phyloP scores from a whole-genome alignment of 495 filamentous ascomycete species.

The Rusavskia elegans region DNA sequence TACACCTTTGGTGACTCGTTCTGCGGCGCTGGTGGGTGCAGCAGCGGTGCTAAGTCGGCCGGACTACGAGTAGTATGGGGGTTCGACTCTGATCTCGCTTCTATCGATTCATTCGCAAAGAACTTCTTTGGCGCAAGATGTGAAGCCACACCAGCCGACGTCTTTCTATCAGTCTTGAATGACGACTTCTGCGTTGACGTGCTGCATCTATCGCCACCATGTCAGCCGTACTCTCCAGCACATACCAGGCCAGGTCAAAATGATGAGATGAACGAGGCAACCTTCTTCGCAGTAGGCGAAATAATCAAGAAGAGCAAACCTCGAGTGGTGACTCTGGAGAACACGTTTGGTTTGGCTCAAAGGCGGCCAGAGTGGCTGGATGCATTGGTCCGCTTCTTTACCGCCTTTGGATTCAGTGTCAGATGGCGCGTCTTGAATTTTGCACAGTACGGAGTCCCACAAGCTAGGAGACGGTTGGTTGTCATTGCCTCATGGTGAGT shows the following conservation, averaged over 20 bases:
- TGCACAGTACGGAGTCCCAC: conserved; percentile 44
- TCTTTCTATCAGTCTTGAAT: conserved; percentile 26
- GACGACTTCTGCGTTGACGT: conserved; percentile 41
- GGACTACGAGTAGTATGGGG: conserved; percentile 44
- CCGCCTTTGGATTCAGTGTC: conserved; percentile 52
- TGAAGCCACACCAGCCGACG: conserved; percentile 27
- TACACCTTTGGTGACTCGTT: conserved; percentile 61
- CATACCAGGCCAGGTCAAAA: conserved; percentile 48
- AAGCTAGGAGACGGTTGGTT: conserved; percentile 48
- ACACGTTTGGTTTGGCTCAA: conserved; percentile 53
- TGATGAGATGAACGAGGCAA: conserved; percentile 60
- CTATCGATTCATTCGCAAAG: conserved; percentile 35
- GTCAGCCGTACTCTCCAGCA: conserved; percentile 65
- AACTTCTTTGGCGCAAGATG: conserved; percentile 41
- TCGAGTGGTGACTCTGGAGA: conserved; percentile 66
- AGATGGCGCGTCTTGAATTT: conserved; percentile 37
- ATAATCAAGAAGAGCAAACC: conserved; percentile 49
- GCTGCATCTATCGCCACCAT: conserved; percentile 70
- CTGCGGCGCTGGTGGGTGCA: conserved; percentile 63
- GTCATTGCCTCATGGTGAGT: conserved; percentile 67
- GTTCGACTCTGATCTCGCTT: conserved; percentile 41
- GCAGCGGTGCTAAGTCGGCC: conserved; percentile 49
- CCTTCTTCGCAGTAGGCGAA: conserved; percentile 45
- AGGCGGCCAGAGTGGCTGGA: conserved; percentile 36
- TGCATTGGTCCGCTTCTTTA: conserved; percentile 46